phyloP scores from a whole-genome alignment of 2,329 filamentous ascomycete species.

The Penicillium sp. region DNA sequence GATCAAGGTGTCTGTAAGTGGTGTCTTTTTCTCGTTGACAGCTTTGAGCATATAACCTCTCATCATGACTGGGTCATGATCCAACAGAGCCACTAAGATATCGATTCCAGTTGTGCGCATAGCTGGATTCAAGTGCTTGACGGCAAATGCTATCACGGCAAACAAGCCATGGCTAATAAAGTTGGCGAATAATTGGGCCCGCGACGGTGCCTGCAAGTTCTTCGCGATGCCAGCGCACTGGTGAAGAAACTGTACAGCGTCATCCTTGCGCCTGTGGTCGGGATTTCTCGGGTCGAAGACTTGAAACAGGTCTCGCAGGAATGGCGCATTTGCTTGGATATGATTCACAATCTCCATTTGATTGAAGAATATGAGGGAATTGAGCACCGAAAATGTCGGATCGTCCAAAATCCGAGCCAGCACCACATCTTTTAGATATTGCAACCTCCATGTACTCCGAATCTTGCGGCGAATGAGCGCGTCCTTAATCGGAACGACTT shows the following conservation, averaged over 20 bases:
- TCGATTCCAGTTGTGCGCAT: constrained; percentile 92
- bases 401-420: constrained; percentile 94
- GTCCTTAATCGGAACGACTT: constrained; percentile 91
- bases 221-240: constrained; percentile 94
- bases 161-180: constrained; percentile 86
- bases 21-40: constrained; percentile 79
- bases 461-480: constrained; percentile 81
- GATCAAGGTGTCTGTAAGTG: constrained; percentile 87
- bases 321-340: constrained; percentile 75
- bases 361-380: constrained; percentile 98
- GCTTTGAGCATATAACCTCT: constrained; percentile 89
- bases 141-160: constrained; percentile 84
- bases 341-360: constrained; percentile 97
- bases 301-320: constrained; percentile 80
- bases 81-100: constrained; percentile 88
- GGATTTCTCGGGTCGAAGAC: constrained; percentile 69
- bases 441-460: constrained; percentile 90
- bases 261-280: constrained; percentile 75
- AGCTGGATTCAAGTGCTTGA: constrained; percentile 77
- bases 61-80: constrained; percentile 93
- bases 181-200: constrained; percentile 81
- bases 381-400: constrained; percentile 94
- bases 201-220: constrained; percentile 79
- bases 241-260: constrained; percentile 93
- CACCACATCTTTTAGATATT: constrained; percentile 98